These are phyloP conservation scores for Blumeriella jaapii DNA, from an alignment of 2,329 filamentous ascomycete genomes.

Conservation along the genomic window DNA sequence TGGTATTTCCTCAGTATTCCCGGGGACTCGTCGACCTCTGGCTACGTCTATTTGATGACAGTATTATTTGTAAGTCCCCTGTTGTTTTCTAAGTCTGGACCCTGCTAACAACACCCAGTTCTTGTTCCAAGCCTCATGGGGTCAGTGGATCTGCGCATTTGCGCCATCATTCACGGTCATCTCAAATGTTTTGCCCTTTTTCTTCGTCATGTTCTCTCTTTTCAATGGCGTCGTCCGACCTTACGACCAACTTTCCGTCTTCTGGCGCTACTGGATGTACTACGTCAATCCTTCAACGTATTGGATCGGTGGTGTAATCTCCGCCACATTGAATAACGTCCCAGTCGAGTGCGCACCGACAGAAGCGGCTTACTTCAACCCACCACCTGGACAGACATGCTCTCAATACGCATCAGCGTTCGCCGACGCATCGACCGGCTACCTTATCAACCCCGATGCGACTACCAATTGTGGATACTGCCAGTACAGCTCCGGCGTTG, in stretches of 20 bases:
- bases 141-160: constrained; percentile 68
- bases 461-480: constrained; percentile 57
- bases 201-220: constrained; percentile 54
- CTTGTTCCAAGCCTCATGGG: constrained; percentile 65
- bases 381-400: constrained; percentile 55
- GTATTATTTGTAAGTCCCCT: constrained; percentile 45
- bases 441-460: constrained; percentile 50
- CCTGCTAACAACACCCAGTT: constrained; percentile 30
- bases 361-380: constrained; percentile 52
- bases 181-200: constrained; percentile 40
- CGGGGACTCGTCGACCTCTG: constrained; percentile 49
- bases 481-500: constrained; percentile 45
- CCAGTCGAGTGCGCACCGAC: constrained; percentile 36
- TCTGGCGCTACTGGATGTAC: constrained; percentile 37
- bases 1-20: constrained; percentile 74
- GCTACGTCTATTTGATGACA: constrained; percentile 70
- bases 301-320: constrained; percentile 57
- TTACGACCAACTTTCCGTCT: constrained; percentile 39
- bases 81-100: background rate
- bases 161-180: constrained; percentile 71
- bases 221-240: constrained; percentile 63
- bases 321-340: constrained; percentile 45
- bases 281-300: constrained; percentile 57
- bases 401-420: constrained; percentile 50
- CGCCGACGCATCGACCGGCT: constrained; percentile 40